Base-by-base conservation (phyloP, 176 grass and related monocot species). In the Stipa capillata region DNA sequence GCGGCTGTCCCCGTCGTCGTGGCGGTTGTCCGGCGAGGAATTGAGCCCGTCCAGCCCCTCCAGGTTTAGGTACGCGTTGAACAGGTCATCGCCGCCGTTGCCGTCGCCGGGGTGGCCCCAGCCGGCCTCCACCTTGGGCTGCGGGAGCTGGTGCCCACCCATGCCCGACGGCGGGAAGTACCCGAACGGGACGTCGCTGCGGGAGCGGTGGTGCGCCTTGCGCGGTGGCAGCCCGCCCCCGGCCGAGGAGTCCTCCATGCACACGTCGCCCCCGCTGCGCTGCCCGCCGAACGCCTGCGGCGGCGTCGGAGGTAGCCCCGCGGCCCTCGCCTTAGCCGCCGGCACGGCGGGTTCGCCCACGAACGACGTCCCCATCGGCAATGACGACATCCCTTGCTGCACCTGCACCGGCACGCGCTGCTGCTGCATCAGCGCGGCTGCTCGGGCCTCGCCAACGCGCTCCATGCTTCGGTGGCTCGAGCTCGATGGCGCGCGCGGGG, bases 11-110 rank as follows among this genome's bases (percentile, higher is more conserved):
- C n/a, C n/a, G n/a, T n/a, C n/a, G n/a, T n/a, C n/a, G n/a, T n/a
- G n/a, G n/a, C n/a, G n/a, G n/a, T n/a, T 97, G 20, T 92, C 91
- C 1, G 88, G 82, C 31, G 91, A 97, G 62, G 96, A 91, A 77
- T 90, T 93, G 78, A 99, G 64, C 37, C 74, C 90, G 73, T 95
- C 92, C n/a, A 99, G 43, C 0, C 78, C 84, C 20, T 99, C 90
- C 58, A 99, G 71, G 82, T 99, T 93, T 62, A 96, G 67, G 74
- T 93, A 99, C 5, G 92, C 74, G 56, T 58, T 91, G 92, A 99
- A 91, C 18, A 99, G 71, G 36, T 99, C 92, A 31, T 93, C 92
- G 69, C 29, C 57, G 51, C 5, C 36, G 29, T 2, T 18, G 27
- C 41, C 21, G 45, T 15, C 14, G 8, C 40, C 47, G n/a, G n/a